Percentiles rank a stretch among this genome's conserved stretches.
phyloP scores from a whole-genome alignment of 352 stramenopile genomes.

The Phytophthora capsici region DNA sequence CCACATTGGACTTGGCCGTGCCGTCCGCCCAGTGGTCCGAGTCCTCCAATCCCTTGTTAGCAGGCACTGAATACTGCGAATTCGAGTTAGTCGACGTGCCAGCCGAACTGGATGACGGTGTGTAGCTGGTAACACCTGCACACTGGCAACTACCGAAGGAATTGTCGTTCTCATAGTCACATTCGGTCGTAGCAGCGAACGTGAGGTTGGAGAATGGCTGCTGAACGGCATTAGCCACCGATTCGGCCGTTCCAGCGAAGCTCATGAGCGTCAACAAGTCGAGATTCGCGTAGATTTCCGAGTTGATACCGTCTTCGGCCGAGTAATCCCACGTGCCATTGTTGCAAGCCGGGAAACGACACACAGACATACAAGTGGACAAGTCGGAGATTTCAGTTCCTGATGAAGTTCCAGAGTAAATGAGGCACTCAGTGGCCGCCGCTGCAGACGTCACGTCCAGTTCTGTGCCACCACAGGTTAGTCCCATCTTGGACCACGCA shows the following conservation, averaged over 20 bases:
- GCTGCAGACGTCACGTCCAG: conserved; percentile 59
- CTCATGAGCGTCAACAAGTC: conserved; percentile 72
- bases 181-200: conserved; percentile 59
- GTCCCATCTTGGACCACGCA: conserved; percentile 70
- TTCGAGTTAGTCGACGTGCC: conserved; percentile 18
- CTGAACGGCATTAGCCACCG: conserved; percentile 37
- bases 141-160: conserved; percentile 72
- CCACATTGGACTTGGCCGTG: conserved; percentile 58
- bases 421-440: conserved; percentile 69
- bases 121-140: conserved; percentile 43
- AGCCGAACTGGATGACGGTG: conserved; percentile 20
- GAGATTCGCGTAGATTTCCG: conserved; percentile 68
- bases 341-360: conserved; percentile 74
- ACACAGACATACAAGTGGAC: conserved; percentile 81
- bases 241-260: conserved; percentile 40
- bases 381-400: conserved; percentile 57
- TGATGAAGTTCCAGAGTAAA: conserved; percentile 74
- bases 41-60: conserved; percentile 70
- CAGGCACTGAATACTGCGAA: conserved; percentile 42
- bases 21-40: conserved; percentile 72
- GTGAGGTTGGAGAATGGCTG: conserved; percentile 63
- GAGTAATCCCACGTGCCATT: conserved; percentile 83
- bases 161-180: conserved; percentile 59
- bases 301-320: conserved; percentile 67
- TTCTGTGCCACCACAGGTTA: conserved; percentile 60